Evolutionary conservation across 495 filamentous ascomycete genomes (phyloP).

Genomic region (Neurospora hispaniola): DNA sequence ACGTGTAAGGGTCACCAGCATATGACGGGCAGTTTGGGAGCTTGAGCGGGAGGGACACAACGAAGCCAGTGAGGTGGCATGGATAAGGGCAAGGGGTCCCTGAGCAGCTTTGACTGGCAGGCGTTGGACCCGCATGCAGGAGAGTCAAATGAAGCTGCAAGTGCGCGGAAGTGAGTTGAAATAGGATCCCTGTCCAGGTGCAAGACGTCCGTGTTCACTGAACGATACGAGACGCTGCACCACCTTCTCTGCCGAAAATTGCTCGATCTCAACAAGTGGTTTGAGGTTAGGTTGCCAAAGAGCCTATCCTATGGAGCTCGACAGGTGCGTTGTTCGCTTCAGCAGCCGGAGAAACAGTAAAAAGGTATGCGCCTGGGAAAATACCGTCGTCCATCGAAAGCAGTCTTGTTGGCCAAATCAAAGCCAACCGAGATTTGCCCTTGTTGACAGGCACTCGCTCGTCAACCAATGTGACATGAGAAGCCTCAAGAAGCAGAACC

Average conservation of each 20-base stretch:
- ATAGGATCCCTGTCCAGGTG: not conserved
- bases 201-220: not conserved
- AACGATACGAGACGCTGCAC: not conserved
- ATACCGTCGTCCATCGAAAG: not conserved
- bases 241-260: not conserved
- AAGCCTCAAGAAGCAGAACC: not conserved
- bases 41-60: not conserved
- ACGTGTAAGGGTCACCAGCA: not conserved
- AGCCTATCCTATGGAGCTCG: not conserved
- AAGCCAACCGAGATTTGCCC: not conserved
- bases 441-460: not conserved
- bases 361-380: not conserved
- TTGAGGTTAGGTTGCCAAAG: not conserved
- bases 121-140: conserved; percentile 21
- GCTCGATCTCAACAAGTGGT: not conserved
- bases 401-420: not conserved
- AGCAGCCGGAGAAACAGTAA: not conserved
- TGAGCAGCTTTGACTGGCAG: conserved; percentile 8
- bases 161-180: not conserved
- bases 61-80: not conserved
- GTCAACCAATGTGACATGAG: not conserved
- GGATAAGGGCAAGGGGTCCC: conserved; percentile 3
- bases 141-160: conserved; percentile 17
- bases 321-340: not conserved
- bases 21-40: not conserved